Evolutionary conservation across 2,329 filamentous ascomycete species (phyloP), one percentile per base, ranked within the genome.

Genomic region (Aspergillus aculeatus): DNA sequence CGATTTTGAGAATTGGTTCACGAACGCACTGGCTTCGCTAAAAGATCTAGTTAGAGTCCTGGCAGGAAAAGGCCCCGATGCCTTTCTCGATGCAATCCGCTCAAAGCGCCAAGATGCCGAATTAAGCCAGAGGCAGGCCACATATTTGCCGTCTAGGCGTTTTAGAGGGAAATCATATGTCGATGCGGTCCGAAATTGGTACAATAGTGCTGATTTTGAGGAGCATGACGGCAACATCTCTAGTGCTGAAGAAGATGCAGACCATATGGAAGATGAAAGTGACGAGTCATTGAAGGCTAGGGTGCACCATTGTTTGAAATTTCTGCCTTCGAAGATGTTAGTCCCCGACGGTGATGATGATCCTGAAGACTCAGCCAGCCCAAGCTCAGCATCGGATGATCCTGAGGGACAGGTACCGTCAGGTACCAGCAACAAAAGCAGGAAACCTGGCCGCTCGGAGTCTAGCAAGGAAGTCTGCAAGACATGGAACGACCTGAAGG

Each of bases 1-100:
- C 23, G 78, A 80, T 2, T 84, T 84, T 57, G 74, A 81, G 21
- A 73, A 81, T 6, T 89, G 86, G 86, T 75, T 86, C 35, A 63
- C 74, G 2, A 75, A 79, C 47, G 79, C 82, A 0, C 64, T 75
- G 11, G 53, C 64, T 2, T 74, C 76, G 2, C 66, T 87, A 14
- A 75, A 73, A 1, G 66, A 72, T 5, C 78, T 82, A 62, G 69
- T 83, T 12, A 47, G 69, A 0, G 63, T 74, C 1, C 67, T 82
- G 16, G 59, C 69, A n/a, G 50, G 57, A 0, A 21, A 71, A 7
- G 76, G 76, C 0, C 62, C 72, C 4, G 29, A 65, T 11, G 63
- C 65, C 0, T 73, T 82, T 26, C 65, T 80, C 14, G 56, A 68
- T 5, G 58, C 62, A 6, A 67, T 73, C n/a, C 56, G 61, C 31